A percentile compares a stretch with the other conserved stretches of the same genome.
phyloP scores from a whole-genome alignment of 2,329 filamentous ascomycete genomes.

The Metarhizium robertsii region DNA sequence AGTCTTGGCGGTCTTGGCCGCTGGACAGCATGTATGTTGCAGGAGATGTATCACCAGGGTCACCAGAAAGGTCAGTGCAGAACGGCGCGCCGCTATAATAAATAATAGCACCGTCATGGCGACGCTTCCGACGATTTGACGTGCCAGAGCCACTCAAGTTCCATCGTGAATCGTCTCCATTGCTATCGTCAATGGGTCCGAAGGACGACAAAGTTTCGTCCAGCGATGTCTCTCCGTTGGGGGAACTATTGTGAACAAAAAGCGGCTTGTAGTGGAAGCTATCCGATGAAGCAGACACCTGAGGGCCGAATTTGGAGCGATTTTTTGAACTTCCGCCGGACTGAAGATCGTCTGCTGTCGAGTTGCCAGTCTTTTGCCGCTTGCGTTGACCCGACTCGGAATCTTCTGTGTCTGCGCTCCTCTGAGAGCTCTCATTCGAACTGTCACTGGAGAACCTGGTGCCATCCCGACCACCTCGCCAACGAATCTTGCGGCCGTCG shows the following conservation, averaged over 20 bases:
- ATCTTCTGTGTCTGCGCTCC: constrained; percentile 40
- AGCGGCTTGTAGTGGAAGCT: constrained; percentile 57
- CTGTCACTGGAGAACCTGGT: constrained; percentile 59
- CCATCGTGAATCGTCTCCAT: constrained; percentile 36
- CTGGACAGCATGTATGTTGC: constrained; percentile 40
- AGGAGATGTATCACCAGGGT: constrained; percentile 41
- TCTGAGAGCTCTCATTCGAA: constrained; percentile 37
- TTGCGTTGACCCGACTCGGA: constrained; percentile 34
- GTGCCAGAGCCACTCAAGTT: constrained; percentile 37
- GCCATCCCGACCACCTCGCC: constrained; percentile 60
- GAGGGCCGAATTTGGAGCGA: constrained; percentile 29
- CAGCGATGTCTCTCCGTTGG: constrained; percentile 35
- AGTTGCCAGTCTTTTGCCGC: constrained; percentile 31
- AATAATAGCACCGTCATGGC: constrained; percentile 65
- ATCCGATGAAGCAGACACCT: constrained; percentile 29
- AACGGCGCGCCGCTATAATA: constrained; percentile 76
- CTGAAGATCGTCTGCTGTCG: constrained; percentile 23
- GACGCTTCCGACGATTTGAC: constrained; percentile 41
- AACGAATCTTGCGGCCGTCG: constrained; percentile 71
- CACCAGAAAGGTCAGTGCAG: constrained; percentile 69
- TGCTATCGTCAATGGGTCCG: constrained; percentile 37
- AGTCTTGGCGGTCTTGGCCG: constrained; percentile 23
- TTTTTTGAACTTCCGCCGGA: constrained; percentile 27
- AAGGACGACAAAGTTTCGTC: constrained; percentile 42
- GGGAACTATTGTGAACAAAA: constrained; percentile 42